phyloP scores from a whole-genome alignment of 768 basidiomycete genomes.

The Postia placenta region DNA sequence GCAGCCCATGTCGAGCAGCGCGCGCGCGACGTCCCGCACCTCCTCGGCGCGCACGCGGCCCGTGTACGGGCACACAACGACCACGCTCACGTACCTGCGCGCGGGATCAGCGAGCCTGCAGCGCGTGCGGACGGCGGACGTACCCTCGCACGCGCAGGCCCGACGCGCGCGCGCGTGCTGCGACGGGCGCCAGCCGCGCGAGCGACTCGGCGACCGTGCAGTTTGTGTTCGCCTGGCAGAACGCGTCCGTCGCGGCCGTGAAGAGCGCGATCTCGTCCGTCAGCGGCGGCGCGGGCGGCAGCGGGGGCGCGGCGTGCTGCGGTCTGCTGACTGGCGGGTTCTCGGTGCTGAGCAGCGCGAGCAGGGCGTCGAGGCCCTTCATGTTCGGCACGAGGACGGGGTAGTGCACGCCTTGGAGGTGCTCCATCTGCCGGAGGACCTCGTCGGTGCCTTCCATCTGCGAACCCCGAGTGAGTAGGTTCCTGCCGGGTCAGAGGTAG shows the following conservation, averaged over 20 bases:
- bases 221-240: slow-evolving; percentile 83
- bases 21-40: slow-evolving; percentile 66
- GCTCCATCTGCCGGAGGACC: slow-evolving; percentile 56
- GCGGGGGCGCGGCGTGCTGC: slow-evolving; percentile 20
- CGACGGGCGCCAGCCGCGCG: slow-evolving; percentile 53
- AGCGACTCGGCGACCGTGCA: slow-evolving; percentile 68
- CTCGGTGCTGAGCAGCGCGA: slow-evolving; percentile 42
- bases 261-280: slow-evolving; percentile 88
- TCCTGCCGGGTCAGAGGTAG: no score
- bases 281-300: slow-evolving; percentile 35
- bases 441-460: slow-evolving; percentile 88
- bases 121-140: slow-evolving; percentile 45
- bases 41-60: slow-evolving; percentile 60
- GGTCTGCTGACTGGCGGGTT: slow-evolving; percentile 12
- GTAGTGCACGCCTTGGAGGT: slow-evolving; percentile 51
- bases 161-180: slow-evolving; percentile 47
- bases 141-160: slow-evolving; percentile 65
- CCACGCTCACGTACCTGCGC: slow-evolving; percentile 79
- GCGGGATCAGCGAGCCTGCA: no score
- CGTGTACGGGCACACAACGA: slow-evolving; percentile 82
- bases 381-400: slow-evolving; percentile 80
- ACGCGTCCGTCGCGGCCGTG: slow-evolving; percentile 82
- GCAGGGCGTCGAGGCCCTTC: slow-evolving; percentile 66
- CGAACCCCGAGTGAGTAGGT: no score
- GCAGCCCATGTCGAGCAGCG: slow-evolving; percentile 83